Evolutionary conservation across 495 filamentous ascomycete genomes (phyloP).

Genomic region (Daldinia childiae): DNA sequence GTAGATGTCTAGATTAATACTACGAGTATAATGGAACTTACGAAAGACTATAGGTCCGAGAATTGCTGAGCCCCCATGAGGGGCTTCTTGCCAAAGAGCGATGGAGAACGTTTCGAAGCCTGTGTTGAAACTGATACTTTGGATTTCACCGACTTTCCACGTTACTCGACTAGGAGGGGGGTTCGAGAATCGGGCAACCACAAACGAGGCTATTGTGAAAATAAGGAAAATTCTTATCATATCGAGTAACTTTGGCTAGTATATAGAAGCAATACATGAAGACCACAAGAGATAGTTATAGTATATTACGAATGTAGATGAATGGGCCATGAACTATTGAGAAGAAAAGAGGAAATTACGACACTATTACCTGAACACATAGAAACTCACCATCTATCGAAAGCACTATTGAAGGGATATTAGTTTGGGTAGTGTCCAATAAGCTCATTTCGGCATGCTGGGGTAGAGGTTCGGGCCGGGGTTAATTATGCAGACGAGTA

Average conservation of each 20-base stretch:
- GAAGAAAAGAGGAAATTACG: neutral
- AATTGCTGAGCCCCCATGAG: conserved; percentile 8
- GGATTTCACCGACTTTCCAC: conserved; percentile 26
- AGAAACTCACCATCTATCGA: neutral
- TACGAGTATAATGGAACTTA: neutral
- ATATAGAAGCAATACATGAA: neutral
- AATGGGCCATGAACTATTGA: neutral
- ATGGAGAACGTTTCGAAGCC: conserved; percentile 27
- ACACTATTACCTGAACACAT: neutral
- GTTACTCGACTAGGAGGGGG: conserved; percentile 2
- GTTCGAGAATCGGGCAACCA: conserved; percentile 10
- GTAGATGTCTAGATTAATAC: neutral
- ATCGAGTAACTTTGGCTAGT: neutral
- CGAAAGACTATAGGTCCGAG: conserved; percentile 20
- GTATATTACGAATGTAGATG: neutral
- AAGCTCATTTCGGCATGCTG: neutral
- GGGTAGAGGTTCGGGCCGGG: neutral
- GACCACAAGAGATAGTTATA: neutral
- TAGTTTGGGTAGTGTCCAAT: neutral
- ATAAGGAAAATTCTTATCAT: neutral
- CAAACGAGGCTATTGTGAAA: neutral
- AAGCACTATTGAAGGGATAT: neutral
- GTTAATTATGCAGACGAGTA: neutral
- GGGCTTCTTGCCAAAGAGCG: conserved; percentile 34
- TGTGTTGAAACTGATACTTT: conserved; percentile 32